Base-by-base conservation (phyloP, 345 rosid species). In the Aquilaria sinensis region DNA sequence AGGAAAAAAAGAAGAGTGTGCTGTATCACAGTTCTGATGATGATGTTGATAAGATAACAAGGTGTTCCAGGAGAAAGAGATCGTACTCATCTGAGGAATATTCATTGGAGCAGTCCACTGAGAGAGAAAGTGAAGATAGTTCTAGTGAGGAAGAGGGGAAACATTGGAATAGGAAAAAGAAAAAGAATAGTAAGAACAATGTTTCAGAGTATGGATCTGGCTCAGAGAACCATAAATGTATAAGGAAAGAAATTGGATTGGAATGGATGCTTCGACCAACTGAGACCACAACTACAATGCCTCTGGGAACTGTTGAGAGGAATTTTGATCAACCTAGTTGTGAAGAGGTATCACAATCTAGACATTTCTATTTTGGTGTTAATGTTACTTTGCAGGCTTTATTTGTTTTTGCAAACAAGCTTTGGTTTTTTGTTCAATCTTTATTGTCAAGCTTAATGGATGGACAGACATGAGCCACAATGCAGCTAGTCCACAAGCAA, bases 261-360 rank as follows among this genome's bases (percentile, higher is more conserved):
- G 97, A 86, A 57, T 94, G 90, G 89, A 94, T 94, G 99, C 74
- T 90, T 41, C 81, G 78, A 59, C 92, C 97, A 14, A 75, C 80
- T 9, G 74, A 67, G n/a, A 77, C 65, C 65, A 47, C 67, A 6
- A 80, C 77, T 49, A 76, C 56, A 56, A 67, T 32, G 53, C 77
- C 84, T 60, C 34, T 71, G 14, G 58, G 67, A 32, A 70, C 16
- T 47, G 78, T 65, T 51, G 79, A 77, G 32, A 72, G 58, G 0
- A 66, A 75, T 67, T 61, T 72, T 1, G 82, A 83, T 13, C 80
- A 90, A 56, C 73, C 72, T 34, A 61, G 70, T 16, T 56, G 47
- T 8, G 83, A 80, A 61, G 92, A 90, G 85, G 99, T 88, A 68
- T 64, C 63, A n/a, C 10, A 62, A 9, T 53, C 47, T 56, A 34